These are phyloP conservation scores for Gamsiella multidivaricata DNA, from an alignment of 192 early-diverging fungal species.

Conservation along the genomic window DNA sequence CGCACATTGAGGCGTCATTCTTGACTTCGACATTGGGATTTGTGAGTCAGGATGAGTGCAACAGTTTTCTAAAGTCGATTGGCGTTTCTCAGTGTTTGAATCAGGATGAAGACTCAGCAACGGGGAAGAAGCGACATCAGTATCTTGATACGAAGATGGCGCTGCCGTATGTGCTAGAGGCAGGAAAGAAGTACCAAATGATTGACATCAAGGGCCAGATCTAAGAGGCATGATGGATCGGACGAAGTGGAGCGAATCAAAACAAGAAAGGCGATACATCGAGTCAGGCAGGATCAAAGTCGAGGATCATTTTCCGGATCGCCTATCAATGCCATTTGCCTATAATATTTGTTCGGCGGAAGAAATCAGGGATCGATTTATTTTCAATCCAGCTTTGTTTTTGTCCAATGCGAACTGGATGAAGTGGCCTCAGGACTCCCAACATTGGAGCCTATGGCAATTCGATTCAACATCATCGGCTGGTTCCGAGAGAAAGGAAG, in stretches of 20 bases:
- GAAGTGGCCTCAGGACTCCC: no score
- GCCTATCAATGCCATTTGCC: no score
- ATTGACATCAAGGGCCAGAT: slow-evolving; percentile 87
- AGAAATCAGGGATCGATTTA: no score
- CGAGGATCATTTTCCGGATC: no score
- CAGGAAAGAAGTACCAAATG: slow-evolving; percentile 70
- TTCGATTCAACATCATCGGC: no score
- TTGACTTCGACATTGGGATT: slow-evolving; percentile 79
- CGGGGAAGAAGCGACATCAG: slow-evolving; percentile 34
- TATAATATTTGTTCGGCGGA: no score
- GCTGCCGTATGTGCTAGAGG: slow-evolving; percentile 57
- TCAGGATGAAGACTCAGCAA: slow-evolving; percentile 42
- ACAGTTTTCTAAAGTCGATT: slow-evolving; percentile 61
- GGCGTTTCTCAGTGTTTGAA: slow-evolving; percentile 9
- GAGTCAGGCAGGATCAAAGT: not conserved
- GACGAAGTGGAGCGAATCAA: no score
- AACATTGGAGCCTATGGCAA: no score
- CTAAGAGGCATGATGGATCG: slow-evolving; percentile 35
- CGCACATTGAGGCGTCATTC: slow-evolving; percentile 65
- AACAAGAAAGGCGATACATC: not conserved
- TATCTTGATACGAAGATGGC: slow-evolving; percentile 71
- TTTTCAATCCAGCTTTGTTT: no score
- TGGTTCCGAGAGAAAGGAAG: no score
- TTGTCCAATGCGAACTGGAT: no score
- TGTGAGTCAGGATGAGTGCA: slow-evolving; percentile 51